Conservation (phyloP, 2,329 filamentous ascomycete species). For the Passalora sequoiae region DNA sequence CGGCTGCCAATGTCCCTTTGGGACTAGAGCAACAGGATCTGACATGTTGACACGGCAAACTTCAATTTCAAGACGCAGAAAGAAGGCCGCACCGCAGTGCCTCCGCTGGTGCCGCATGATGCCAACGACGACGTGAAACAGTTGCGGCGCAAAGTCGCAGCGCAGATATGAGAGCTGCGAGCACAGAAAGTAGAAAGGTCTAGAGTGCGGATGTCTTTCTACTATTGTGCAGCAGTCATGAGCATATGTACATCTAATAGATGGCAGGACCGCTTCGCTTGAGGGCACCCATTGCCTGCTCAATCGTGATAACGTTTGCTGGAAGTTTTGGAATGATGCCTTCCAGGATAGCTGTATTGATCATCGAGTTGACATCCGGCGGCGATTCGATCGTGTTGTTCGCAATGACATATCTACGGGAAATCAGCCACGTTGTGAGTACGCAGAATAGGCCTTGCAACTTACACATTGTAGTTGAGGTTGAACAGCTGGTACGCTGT, state of each 20-base stretch:
- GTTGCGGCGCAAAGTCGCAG: too few relatives aligned
- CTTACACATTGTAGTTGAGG: conserved; percentile 42
- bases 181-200: too few relatives aligned
- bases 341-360: conserved; percentile 29
- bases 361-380: conserved; percentile 18
- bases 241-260: conserved; percentile 20
- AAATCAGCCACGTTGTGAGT: conserved; percentile 5
- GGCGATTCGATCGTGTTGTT: conserved; percentile 32
- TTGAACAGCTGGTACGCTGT: conserved; percentile 44
- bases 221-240: too few relatives aligned
- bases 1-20: too few relatives aligned
- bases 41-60: too few relatives aligned
- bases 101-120: too few relatives aligned
- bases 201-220: too few relatives aligned
- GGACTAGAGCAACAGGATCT: too few relatives aligned
- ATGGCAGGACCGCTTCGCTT: conserved; percentile 25
- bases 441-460: conserved; percentile 13
- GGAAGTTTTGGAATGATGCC: conserved; percentile 31
- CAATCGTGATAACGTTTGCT: conserved; percentile 30
- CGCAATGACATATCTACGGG: conserved; percentile 27
- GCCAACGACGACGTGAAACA: too few relatives aligned
- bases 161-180: too few relatives aligned
- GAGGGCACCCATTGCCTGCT: conserved; percentile 31
- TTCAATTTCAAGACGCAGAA: too few relatives aligned
- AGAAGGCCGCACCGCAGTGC: too few relatives aligned